Base-by-base conservation (phyloP, 148 eudicot genomes). In the Vaccinium darrowii region DNA sequence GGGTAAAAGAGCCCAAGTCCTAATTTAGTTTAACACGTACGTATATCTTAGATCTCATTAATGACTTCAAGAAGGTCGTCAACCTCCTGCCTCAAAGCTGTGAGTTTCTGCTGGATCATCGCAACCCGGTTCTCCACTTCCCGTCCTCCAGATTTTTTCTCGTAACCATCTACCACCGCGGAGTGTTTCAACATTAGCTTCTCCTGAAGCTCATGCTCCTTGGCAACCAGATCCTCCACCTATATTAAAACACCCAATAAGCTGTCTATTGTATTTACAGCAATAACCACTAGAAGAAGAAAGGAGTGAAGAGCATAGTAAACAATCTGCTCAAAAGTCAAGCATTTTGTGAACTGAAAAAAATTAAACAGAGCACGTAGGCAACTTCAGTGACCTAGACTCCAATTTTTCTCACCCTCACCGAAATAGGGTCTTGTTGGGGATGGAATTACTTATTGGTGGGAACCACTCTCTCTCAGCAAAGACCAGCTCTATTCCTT, bases 141-240 rank as follows among this genome's bases (percentile, higher is more conserved):
- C 8, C 95, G 90, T 50, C 92, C 93, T 77, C 93, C 89, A 11
- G 89, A 88, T 89, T 95, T 97, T 85, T 92, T 95, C 91, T 97
- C 99, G 27, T 90, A 95, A 79, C 90, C 86, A 72, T 97, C 98
- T 8, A 93, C 93, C 77, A 97, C 95, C 7, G 91, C 88, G 0
- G 98, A 72, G 89, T 96, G 97, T 86, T 94, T 96, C 51, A 85
- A 18, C 88, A 93, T 89, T 27, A 93, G 84, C 91, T 84, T 95
- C 78, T 96, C 99, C 86, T 91, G 95, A 89, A 96, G 84, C 83
- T 97, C 99, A 84, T 88, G 93, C 90, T 94, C 99, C 92, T 95
- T 97, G n/a, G 89, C 80, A 60, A 94, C 92, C 57, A 97, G 91
- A 60, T 97, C 99, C 43, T 97, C 98, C 51, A 90, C 95, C 99